Conservation (phyloP, 2,329 filamentous ascomycete species). For the Cercospora canescens region DNA sequence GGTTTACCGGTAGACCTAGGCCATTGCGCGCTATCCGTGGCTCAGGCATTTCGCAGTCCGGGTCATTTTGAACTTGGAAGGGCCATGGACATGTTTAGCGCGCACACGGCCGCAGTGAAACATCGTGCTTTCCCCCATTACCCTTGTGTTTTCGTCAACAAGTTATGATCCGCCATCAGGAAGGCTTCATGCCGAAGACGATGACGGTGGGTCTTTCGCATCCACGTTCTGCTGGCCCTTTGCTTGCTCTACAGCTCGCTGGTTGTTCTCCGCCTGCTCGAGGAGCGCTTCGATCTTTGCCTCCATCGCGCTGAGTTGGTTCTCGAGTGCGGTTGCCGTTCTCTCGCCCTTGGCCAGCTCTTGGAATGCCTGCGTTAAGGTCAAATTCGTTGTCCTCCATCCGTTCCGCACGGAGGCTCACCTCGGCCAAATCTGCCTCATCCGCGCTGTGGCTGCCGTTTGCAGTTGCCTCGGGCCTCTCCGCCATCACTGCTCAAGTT, state of each 20-base stretch:
- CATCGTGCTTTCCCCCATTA: neutral
- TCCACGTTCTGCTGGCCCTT: conserved; percentile 27
- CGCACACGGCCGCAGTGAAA: neutral
- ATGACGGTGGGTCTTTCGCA: conserved; percentile 8
- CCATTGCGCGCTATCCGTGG: neutral
- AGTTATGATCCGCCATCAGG: neutral
- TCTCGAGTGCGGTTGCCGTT: conserved; percentile 56
- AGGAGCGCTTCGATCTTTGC: conserved; percentile 56
- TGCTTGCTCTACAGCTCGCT: conserved; percentile 30
- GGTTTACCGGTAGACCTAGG: neutral
- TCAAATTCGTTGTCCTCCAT: neutral
- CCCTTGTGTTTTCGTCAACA: neutral
- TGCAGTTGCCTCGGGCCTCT: conserved; percentile 23
- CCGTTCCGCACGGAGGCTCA: conserved; percentile 4
- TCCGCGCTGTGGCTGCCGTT: conserved; percentile 21
- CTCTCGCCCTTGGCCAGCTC: conserved; percentile 56
- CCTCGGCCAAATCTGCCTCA: conserved; percentile 31
- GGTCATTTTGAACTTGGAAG: neutral
- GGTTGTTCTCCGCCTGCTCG: conserved; percentile 48
- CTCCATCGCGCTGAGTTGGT: conserved; percentile 55
- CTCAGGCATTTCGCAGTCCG: neutral
- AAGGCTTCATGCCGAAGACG: neutral
- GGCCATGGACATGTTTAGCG: too few species aligned
- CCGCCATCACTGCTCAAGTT: conserved; percentile 19
- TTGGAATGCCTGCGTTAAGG: conserved; percentile 46